These are phyloP conservation scores for Clausena lansium DNA, from an alignment of 345 rosid genomes.

Conservation along the genomic window DNA sequence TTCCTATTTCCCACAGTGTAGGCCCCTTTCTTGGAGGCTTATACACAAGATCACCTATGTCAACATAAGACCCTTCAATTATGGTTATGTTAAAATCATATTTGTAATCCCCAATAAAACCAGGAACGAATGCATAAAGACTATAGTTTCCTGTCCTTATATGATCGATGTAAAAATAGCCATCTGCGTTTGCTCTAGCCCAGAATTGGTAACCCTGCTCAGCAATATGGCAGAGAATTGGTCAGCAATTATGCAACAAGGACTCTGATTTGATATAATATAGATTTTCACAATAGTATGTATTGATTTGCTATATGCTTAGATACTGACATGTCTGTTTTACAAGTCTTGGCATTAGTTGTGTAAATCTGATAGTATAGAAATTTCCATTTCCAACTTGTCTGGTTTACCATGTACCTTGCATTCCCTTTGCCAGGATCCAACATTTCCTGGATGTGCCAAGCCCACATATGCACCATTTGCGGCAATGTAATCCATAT, in stretches of 20 bases:
- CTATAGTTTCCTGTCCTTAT: conserved; percentile 59
- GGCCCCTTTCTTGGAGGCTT: conserved; percentile 85
- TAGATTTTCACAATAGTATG: not conserved
- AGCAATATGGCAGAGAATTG: not conserved
- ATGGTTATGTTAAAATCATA: conserved; percentile 39
- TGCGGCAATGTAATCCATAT: conserved; percentile 36
- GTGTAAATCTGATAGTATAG: not conserved
- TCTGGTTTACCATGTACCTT: conserved; percentile 38
- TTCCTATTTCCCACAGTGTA: conserved; percentile 92
- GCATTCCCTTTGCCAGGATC: conserved; percentile 92
- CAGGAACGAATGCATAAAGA: conserved; percentile 70
- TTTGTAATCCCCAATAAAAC: conserved; percentile 82
- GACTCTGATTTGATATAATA: not conserved
- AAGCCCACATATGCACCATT: conserved; percentile 74
- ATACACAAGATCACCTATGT: conserved; percentile 58
- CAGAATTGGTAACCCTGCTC: conserved; percentile 89
- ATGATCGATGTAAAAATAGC: conserved; percentile 49
- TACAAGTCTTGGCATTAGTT: not conserved
- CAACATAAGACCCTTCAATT: conserved; percentile 41
- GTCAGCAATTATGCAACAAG: not conserved
- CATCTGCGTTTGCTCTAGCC: conserved; percentile 57
- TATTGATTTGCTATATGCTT: not conserved
- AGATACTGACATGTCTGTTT: no score
- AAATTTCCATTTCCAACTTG: no score
- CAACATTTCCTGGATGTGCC: conserved; percentile 77